Evolutionary conservation across 441 rosid genomes (phyloP), one percentile per base, ranked within the genome.

Genomic region (Erodium trifolium): DNA sequence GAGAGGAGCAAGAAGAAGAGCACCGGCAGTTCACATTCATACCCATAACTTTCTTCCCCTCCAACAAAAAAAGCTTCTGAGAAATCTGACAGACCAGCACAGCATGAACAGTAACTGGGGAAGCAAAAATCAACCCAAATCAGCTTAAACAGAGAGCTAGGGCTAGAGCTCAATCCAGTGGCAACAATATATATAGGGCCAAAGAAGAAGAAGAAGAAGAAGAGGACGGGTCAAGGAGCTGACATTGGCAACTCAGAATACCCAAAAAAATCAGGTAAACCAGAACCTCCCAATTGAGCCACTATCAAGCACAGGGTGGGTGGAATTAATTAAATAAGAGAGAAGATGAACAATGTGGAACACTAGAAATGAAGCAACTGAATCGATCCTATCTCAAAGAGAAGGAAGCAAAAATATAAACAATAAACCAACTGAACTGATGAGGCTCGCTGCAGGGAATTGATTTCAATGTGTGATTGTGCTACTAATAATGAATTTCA

Each of bases 1-100:
- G 79, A 63, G 87, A 71, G 69, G 78, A 60, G 66, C 47, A 74
- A 49, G 86, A 63, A 69, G 83, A 79, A 8, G 84, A 78, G 16
- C 81, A 71, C 49, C 76, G 77, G 75, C 70, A 81, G 27, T 23
- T 23, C 27, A 23, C 27, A 76, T 78, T 77, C 2, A 77, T 77
- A 57, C 76, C 82, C 74, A 73, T 74, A 88, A 83, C 84, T 65
- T 65, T 47, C 3, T 47, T 47, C 55, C 11, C 14, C 55, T 3
- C n/a, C 55, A 11, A 47, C 10, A 47, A 3, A 47, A 10, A 11
- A 41, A 41, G 47, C 1, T 41, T 41, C 47, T 41, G 47, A 41
- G 10, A 41, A 41, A 41, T 41, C 10, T 6, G 47, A 41, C 47
- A 5, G 7, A 41, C 10, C 10, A 41, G 10, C 47, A 41, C 10